Base-by-base conservation (phyloP, 345 rosid species). In the Citrus trifoliata region DNA sequence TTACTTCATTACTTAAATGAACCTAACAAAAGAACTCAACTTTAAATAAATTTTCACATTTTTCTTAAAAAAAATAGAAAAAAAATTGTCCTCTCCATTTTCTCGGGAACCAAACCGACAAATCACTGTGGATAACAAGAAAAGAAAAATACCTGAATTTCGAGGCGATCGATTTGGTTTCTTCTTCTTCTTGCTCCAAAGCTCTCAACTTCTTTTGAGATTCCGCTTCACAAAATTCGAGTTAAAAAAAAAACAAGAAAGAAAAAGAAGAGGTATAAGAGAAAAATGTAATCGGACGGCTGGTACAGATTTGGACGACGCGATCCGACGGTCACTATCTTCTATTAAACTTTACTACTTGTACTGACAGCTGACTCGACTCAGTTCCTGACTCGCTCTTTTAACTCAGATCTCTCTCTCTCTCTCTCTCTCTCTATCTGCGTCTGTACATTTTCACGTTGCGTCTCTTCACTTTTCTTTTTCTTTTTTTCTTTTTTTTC, bases 361-460 rank as follows among this genome's bases (percentile, higher is more conserved):
- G 76, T 67, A 78, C 74, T 84, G 85, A 85, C 80, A 7, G 76
- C 32, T 55, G 4, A 32, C 28, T 46, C 55, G 79, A 73, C 82
- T 78, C 71, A 35, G 66, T 10, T 12, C 33, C 79, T 12, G 62
- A 80, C 82, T 79, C 86, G 82, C 61, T 68, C 76, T 68, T 63
- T 63, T 10, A 79, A 81, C 86, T 82, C 90, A 86, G 89, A 87
- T 83, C 86, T 85, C 83, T 82, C 84, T 64, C 82, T 70, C 80
- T 71, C 78, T 71, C 75, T 70, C 68, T 68, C 30, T 78, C 67
- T 66, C 28, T 78, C 75, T 66, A 77, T 10, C 73, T 65, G 40
- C 25, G 16, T 75, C 74, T 64, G 75, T 19, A 18, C 67, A 76
- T 71, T 70, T 81, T 81, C 87, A 32, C 79, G 84, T 24, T 70